Base-by-base conservation (phyloP, 352 stramenopile genomes). In the Pythium biforme region DNA sequence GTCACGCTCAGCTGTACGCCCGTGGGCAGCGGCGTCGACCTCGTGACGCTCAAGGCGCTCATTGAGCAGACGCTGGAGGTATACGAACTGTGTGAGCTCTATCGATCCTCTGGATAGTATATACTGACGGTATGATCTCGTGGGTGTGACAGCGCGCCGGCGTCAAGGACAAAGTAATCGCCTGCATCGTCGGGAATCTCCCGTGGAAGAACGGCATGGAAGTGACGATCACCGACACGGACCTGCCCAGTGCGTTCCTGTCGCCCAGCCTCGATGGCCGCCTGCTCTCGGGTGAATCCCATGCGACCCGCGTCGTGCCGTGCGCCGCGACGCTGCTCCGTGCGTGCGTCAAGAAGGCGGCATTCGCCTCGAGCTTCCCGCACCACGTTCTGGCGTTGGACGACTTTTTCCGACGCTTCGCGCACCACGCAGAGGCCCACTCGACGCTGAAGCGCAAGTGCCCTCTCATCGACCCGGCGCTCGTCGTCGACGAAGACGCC, bases 91-190 rank as follows among this genome's bases (percentile, higher is more conserved):
- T n/a, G n/a, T n/a, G n/a, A n/a, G 9, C 29, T 33, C 29, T 10
- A 4, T 9, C 29, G 29, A 33, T 33, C 29, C 29, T 33, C 4
- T 33, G 29, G n/a, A n/a, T 33, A 9, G 29, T 33, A 10, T 4
- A 9, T 20, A 49, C 22, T 15, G 33, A 59, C 19, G 6, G n/a
- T n/a, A n/a, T 22, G 6, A 22, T 34, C 22, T 17, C 49, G 52
- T 47, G 33, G 17, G 23, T 10, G 29, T 56, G 27, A 55, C 25
- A 84, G 64, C 75, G 76, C 23, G 63, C 84, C 15, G 71, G 70
- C 2, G 79, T 92, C 59, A 91, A 90, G 54, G 81, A 94, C 62
- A 94, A 94, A 62, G 69, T 89, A 2, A 73, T 92, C 26, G 76
- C 78, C 5, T 81, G 79, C 27, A 66, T 92, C 17, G 78, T 78